Evolutionary conservation across 495 filamentous ascomycete genomes (phyloP), one percentile per base, ranked within the genome.

Genomic region (Bacidia gigantensis): DNA sequence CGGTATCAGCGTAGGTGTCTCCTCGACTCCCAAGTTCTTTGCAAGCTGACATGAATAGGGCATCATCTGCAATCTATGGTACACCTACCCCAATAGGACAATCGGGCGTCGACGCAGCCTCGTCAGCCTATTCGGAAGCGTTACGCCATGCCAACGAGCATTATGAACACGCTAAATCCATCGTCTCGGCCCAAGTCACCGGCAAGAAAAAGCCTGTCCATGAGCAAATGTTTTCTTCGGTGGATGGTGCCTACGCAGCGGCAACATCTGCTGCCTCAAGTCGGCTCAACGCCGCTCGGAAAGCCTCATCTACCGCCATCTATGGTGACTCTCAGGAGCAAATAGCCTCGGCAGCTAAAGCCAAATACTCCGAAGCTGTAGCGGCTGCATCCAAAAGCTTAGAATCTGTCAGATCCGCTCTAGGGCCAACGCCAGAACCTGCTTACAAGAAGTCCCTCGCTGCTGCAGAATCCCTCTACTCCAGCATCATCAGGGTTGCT

Each of bases 171-270:
- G 86, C 83, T 2, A 77, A 80, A 56, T 78, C 77, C 3, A 71
- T 74, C n/a, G 68, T 82, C 1, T 81, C 80, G 2, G 75, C 69
- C 11, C 76, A 85, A 58, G 71, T 88, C 44, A 73, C 76, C n/a
- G 82, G 83, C 24, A 76, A 76, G 18, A 78, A 78, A 18, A 79
- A 81, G 38, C 75, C 79, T 11, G 67, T 70, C 12, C 79, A 86
- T 52, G 64, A 73, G 52, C 65, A 81, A 50, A 72, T 86, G 67
- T 67, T 86, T 2, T 72, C 79, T 20, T 84, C 82, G 0, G 74
- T 85, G 32, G 81, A 84, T 22, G 72, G 69, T 10, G 83, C 76
- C 7, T 88, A 87, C 62, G 83, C 81, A 25, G 75, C 74, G 22
- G 78, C 83, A 2, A 60, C 84, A 49, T 72, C 71, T 1, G 74